Base-by-base conservation (phyloP, 768 basidiomycete species). In the Rhizopogon sp. region DNA sequence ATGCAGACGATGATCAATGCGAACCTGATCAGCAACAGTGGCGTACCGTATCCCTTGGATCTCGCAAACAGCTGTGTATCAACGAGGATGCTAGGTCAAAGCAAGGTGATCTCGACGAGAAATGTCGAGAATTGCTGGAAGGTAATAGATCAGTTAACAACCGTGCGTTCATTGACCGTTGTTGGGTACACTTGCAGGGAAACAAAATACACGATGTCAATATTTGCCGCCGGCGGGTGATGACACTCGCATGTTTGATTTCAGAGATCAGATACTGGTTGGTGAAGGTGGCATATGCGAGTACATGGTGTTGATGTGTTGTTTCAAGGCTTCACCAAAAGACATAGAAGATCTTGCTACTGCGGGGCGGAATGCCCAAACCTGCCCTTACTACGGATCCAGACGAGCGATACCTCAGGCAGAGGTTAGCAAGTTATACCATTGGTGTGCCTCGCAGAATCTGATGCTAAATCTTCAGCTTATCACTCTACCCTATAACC, bases 351-450 rank as follows among this genome's bases (percentile, higher is more conserved):
- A 98, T 60, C 80, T 98, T 14, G 90, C 90, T 6, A 68, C 68
- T 7, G 72, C 84, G 1, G 97, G 97, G 2, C 79, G 81, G 50
- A 74, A 82, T 47, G 70, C 80, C 1, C 75, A 84, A 44, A 85
- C 82, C 8, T 99, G 96, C 66, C 92, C 96, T 0, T 99, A 98
- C 71, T 99, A 98, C 68, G 93, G 89, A 3, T 88, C 93, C 7
- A 76, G 97, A 42, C 75, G 80, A 52, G 93, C 94, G 13, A 93
- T 98, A 52, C 83, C 87, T 39, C 90, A 93, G 66, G 93, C 96
- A 33, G 89, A 98, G 78, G 92, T 93, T 57, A 42, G 76, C 57
- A 33, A 9, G 9, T 17, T 22, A 25, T 33, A 29, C 10, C 35
- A 14, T 1, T 29, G 29, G 39, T 29, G 52, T 43, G 8, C 39